phyloP scores from a whole-genome alignment of 306 rosid species.

The Sechiopsis laciniata region DNA sequence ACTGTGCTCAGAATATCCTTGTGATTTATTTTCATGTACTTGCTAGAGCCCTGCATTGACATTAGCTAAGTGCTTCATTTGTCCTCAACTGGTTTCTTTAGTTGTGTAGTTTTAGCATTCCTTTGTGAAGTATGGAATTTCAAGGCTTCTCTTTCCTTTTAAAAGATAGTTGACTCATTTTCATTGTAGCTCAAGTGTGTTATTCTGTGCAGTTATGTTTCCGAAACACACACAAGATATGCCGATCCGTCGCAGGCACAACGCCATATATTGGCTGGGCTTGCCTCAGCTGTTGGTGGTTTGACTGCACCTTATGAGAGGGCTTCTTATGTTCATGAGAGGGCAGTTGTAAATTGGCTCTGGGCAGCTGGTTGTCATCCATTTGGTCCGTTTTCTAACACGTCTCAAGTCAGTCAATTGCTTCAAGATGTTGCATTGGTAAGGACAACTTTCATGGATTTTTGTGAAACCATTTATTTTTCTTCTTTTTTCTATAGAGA shows the following conservation, averaged over 20 bases:
- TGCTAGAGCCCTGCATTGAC: background rate
- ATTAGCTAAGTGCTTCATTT: background rate
- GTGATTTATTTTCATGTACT: too few relatives aligned
- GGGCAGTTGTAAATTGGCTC: conserved; percentile 90
- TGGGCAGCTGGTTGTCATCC: conserved; percentile 99
- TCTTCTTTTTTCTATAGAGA: too few relatives aligned
- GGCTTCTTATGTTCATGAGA: conserved; percentile 93
- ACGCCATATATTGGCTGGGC: conserved; percentile 89
- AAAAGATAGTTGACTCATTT: background rate
- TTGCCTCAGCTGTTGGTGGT: conserved; percentile 87
- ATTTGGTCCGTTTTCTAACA: conserved; percentile 94
- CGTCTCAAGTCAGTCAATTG: conserved; percentile 78
- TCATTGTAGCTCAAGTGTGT: conserved; percentile 18
- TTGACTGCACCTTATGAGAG: conserved; percentile 91
- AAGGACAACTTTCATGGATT: conserved; percentile 16
- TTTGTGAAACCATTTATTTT: too few relatives aligned
- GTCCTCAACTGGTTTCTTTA: conserved; percentile 4
- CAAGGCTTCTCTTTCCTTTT: background rate
- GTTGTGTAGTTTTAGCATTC: background rate
- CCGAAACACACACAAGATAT: conserved; percentile 74
- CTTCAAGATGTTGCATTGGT: conserved; percentile 94
- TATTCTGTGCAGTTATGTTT: conserved; percentile 68
- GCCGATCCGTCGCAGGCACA: conserved; percentile 80
- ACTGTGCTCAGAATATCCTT: too few relatives aligned
- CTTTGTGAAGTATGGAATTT: background rate